These are phyloP conservation scores for Cercospora canescens DNA, from an alignment of 2,329 filamentous ascomycete species.

Conservation along the genomic window DNA sequence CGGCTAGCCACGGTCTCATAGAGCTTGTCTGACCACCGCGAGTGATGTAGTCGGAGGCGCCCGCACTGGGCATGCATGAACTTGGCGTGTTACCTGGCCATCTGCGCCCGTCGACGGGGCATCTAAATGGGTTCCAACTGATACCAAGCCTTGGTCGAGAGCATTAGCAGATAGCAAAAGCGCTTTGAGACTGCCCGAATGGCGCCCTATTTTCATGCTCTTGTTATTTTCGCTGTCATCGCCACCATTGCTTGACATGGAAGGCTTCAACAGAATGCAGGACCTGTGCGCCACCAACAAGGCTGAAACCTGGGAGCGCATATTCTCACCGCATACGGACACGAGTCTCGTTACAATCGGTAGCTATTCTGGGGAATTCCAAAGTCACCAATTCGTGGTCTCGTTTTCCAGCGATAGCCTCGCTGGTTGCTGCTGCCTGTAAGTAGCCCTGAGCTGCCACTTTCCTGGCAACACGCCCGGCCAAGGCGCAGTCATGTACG, in stretches of 20 bases:
- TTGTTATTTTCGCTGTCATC: not conserved
- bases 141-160: not conserved
- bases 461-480: not conserved
- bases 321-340: not conserved
- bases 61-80: not conserved
- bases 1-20: not conserved
- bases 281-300: conserved; percentile 9
- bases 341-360: not conserved
- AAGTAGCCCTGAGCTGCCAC: not conserved
- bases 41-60: not conserved
- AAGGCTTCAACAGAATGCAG: not conserved
- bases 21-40: not conserved
- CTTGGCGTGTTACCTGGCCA: not conserved
- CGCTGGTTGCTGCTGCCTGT: not conserved
- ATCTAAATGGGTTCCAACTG: not conserved
- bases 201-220: not conserved
- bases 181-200: not conserved
- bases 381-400: not conserved
- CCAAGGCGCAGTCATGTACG: not conserved
- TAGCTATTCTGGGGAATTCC: not conserved
- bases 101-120: not conserved
- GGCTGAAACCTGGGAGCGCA: conserved; percentile 4
- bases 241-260: not conserved
- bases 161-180: not conserved
- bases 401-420: no score